A percentile compares a stretch with the other conserved stretches of the same genome.
phyloP scores from a whole-genome alignment of 306 rosid species.

The Quercus dentata region DNA sequence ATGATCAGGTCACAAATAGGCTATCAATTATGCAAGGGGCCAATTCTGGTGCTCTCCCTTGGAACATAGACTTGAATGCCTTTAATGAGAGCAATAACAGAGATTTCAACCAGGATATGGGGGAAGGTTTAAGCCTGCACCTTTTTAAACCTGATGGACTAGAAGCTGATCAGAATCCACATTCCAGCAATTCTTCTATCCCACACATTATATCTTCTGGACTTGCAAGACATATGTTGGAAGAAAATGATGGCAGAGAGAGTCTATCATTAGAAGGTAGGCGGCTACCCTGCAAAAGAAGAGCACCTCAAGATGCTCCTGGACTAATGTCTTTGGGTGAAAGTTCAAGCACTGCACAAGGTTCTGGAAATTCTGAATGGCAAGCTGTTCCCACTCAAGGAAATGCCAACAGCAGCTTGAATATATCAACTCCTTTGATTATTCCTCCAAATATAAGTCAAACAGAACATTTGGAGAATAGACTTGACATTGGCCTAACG shows the following conservation, averaged over 20 bases:
- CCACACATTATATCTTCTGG: not conserved
- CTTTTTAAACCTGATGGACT: not conserved
- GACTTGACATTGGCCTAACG: not conserved
- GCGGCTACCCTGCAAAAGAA: conserved; percentile 9
- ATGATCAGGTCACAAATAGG: not conserved
- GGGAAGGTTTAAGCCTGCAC: not conserved
- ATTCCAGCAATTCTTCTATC: not conserved
- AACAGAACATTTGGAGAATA: not conserved
- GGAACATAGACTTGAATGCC: not conserved
- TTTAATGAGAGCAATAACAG: not conserved
- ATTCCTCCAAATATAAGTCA: not conserved
- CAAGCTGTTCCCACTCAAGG: not conserved
- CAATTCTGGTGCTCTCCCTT: not conserved
- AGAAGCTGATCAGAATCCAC: conserved; percentile 4
- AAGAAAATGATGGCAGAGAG: not conserved
- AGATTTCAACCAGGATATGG: not conserved
- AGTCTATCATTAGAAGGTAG: not conserved
- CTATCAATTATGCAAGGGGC: not conserved
- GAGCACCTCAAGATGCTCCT: conserved; percentile 4
- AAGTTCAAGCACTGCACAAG: conserved; percentile 3
- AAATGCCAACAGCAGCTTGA: not conserved
- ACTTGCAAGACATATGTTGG: not conserved
- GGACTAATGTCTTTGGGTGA: conserved; percentile 14
- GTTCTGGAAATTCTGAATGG: not conserved
- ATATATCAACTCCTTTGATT: not conserved